A percentile compares a stretch with the other conserved stretches of the same genome.
Conservation (phyloP, 1,284 basidiomycete species). For the Laetiporus sulphureus region DNA sequence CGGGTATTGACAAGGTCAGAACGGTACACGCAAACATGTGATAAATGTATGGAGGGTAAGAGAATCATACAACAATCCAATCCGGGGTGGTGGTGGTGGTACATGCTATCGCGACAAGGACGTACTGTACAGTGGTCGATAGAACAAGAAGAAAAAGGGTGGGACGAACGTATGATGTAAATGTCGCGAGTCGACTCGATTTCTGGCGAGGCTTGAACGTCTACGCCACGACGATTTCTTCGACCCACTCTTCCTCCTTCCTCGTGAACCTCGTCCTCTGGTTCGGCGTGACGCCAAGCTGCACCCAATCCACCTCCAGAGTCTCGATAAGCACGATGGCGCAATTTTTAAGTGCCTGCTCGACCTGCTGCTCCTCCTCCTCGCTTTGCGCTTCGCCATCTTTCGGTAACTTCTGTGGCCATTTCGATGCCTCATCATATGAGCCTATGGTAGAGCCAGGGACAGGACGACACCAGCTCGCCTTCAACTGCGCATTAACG, state of each 20-base stretch:
- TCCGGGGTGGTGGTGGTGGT: background rate
- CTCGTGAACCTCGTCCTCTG: slow-evolving; percentile 46
- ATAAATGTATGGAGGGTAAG: background rate
- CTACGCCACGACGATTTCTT: slow-evolving; percentile 53
- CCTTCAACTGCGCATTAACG: slow-evolving; percentile 53
- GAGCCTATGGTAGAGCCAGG: slow-evolving; percentile 47
- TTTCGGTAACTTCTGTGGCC: slow-evolving; percentile 41
- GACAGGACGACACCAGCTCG: slow-evolving; percentile 54
- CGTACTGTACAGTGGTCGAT: background rate
- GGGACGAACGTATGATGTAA: background rate
- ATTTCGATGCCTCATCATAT: slow-evolving; percentile 46
- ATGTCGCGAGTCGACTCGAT: too few species aligned
- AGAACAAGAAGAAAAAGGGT: background rate
- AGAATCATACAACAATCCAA: background rate
- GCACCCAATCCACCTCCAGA: slow-evolving; percentile 53
- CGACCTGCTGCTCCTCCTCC: slow-evolving; percentile 37
- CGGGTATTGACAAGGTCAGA: too few species aligned
- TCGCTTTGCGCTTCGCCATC: slow-evolving; percentile 36
- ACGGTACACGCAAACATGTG: too few species aligned
- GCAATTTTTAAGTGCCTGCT: slow-evolving; percentile 52
- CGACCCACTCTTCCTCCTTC: slow-evolving; percentile 38
- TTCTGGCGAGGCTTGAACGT: too few species aligned
- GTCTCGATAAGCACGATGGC: slow-evolving; percentile 62
- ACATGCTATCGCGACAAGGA: background rate
- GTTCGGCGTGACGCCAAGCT: slow-evolving; percentile 48